These are phyloP conservation scores for Cladosporium sp. DNA, from an alignment of 2,329 filamentous ascomycete species.

Conservation along the genomic window DNA sequence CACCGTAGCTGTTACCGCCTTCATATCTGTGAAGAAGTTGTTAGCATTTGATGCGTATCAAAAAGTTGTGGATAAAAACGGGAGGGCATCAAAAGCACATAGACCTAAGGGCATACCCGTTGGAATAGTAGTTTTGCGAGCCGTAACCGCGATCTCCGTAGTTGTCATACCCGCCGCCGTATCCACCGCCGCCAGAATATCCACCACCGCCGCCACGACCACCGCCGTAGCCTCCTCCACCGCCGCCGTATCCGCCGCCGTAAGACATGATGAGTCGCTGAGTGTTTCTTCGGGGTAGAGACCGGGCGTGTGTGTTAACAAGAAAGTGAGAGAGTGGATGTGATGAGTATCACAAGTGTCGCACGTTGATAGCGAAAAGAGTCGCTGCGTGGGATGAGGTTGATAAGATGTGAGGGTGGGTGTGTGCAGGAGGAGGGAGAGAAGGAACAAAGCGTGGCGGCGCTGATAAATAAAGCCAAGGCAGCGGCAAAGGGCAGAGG, in stretches of 20 bases:
- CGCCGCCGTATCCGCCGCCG: slow-evolving; percentile 36
- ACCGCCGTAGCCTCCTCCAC: slow-evolving; percentile 26
- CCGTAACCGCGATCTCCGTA: slow-evolving; percentile 39
- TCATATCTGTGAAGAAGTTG: slow-evolving; percentile 5
- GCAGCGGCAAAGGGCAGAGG: slow-evolving; percentile 4
- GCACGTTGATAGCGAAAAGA: background rate
- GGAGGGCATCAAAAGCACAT: slow-evolving; percentile 33
- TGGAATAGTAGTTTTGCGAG: slow-evolving; percentile 45
- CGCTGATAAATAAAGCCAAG: slow-evolving; percentile 8
- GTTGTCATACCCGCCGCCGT: slow-evolving; percentile 30
- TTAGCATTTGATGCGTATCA: slow-evolving; percentile 3
- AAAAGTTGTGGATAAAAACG: slow-evolving; percentile 5
- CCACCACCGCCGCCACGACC: slow-evolving; percentile 13
- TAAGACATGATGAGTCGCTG: slow-evolving; percentile 39
- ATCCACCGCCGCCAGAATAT: slow-evolving; percentile 14
- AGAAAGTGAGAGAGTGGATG: slow-evolving; percentile 9
- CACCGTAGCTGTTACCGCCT: slow-evolving; percentile 23
- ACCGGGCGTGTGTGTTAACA: slow-evolving; percentile 3
- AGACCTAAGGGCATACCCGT: slow-evolving; percentile 43
- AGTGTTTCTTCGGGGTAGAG: background rate
- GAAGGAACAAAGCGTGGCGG: slow-evolving; percentile 7
- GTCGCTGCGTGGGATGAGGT: background rate
- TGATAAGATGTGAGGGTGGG: background rate
- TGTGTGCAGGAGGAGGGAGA: background rate
- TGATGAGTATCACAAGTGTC: slow-evolving; percentile 11